Percentiles rank a stretch among this genome's conserved stretches.
These are phyloP conservation scores for Zoysia pacifica DNA, from an alignment of 176 grass and related monocot species.

Conservation along the genomic window DNA sequence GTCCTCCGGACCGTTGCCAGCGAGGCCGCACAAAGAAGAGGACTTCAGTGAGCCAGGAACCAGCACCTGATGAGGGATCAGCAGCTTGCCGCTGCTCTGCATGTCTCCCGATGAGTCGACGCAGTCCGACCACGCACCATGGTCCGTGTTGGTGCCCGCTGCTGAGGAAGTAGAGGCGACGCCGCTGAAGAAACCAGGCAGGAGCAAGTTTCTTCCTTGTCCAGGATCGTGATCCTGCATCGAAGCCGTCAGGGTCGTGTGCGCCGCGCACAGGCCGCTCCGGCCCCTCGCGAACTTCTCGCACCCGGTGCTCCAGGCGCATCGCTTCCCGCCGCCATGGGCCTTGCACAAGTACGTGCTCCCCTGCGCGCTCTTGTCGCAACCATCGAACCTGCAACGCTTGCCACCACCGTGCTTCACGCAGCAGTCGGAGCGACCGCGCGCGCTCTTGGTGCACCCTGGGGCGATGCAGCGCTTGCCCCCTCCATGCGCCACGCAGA, in stretches of 20 bases:
- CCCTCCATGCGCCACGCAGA: constrained; percentile 83
- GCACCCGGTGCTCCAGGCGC: constrained; percentile 61
- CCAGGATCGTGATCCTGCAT: constrained; percentile 33
- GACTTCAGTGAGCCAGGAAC: constrained; percentile 76
- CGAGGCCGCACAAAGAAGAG: constrained; percentile 42
- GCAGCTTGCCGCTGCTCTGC: constrained; percentile 43
- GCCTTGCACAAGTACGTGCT: constrained; percentile 92
- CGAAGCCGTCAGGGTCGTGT: constrained; percentile 53
- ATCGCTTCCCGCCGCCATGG: constrained; percentile 70
- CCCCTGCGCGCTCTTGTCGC: constrained; percentile 82
- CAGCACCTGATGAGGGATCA: constrained; percentile 70
- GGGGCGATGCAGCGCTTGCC: constrained; percentile 62
- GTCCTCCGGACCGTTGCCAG: constrained; percentile 26
- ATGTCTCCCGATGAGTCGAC: constrained; percentile 48
- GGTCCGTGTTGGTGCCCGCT: constrained; percentile 48
- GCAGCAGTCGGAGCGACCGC: constrained; percentile 72
- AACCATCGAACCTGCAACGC: constrained; percentile 66
- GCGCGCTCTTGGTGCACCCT: constrained; percentile 78
- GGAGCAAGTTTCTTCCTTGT: constrained; percentile 35
- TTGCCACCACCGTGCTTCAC: constrained; percentile 87
- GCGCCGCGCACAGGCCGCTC: constrained; percentile 66
- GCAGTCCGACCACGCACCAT: constrained; percentile 49
- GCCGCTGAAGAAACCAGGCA: constrained; percentile 45
- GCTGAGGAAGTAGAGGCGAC: constrained; percentile 52
- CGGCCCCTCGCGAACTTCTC: constrained; percentile 85